These are phyloP conservation scores for Penicillium canariense DNA, from an alignment of 495 filamentous ascomycete species.

Conservation along the genomic window DNA sequence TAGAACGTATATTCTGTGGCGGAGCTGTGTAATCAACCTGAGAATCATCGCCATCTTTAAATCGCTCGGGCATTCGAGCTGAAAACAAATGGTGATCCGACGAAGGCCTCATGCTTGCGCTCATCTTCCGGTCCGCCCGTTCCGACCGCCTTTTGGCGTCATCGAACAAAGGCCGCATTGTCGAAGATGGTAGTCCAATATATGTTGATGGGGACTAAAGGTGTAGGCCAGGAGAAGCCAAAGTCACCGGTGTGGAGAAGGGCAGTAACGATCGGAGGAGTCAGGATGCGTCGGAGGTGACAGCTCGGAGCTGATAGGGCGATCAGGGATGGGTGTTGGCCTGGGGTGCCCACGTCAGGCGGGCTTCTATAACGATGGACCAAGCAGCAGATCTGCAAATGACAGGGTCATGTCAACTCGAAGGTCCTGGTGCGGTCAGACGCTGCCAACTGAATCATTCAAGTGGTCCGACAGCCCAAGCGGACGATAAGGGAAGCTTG, in stretches of 20 bases:
- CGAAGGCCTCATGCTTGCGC: constrained; percentile 34
- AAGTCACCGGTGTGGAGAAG: constrained; percentile 1
- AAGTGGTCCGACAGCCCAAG: constrained; percentile 2
- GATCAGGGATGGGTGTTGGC: constrained; percentile 8
- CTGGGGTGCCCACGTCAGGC: constrained; percentile 23
- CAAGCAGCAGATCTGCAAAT: constrained; percentile 9
- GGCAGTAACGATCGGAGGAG: constrained; percentile 3
- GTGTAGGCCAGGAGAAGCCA: constrained; percentile 4
- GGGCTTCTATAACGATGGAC: constrained; percentile 8
- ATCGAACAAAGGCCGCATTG: constrained; percentile 35
- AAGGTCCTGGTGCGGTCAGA: constrained; percentile 9
- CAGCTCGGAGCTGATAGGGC: constrained; percentile 23
- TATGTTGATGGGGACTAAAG: constrained; percentile 4
- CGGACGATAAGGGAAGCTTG: constrained; percentile 24
- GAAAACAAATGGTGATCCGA: constrained; percentile 52
- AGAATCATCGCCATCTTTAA: constrained; percentile 69
- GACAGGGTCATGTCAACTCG: constrained; percentile 22
- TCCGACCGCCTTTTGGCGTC: constrained; percentile 24
- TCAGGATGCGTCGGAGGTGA: constrained; percentile 22
- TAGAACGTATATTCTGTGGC: constrained; percentile 30
- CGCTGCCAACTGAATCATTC: not conserved
- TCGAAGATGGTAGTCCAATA: constrained; percentile 8
- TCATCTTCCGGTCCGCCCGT: constrained; percentile 32
- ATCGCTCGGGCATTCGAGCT: constrained; percentile 73
- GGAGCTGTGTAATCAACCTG: constrained; percentile 73